phyloP scores from a whole-genome alignment of 2,329 filamentous ascomycete genomes.

The Paecilomyces niveus region DNA sequence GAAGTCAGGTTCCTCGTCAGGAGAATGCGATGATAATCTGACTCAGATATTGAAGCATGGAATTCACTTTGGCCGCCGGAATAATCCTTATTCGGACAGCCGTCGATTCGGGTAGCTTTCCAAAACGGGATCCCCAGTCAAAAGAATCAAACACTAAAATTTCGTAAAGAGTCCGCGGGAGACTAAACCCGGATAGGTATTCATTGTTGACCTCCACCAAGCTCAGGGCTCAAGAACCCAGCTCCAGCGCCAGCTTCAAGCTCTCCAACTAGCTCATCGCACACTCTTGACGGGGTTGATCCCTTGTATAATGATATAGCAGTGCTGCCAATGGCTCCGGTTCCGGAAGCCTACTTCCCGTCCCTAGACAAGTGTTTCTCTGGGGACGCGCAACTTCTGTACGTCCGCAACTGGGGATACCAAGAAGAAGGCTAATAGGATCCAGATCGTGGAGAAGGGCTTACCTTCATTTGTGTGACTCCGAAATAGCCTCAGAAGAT shows the following conservation, averaged over 20 bases:
- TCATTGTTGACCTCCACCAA: slow-evolving; percentile 26
- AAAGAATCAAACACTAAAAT: slow-evolving; percentile 1
- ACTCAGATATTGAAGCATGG: background rate
- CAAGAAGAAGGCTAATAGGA: slow-evolving; percentile 14
- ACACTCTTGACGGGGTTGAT: slow-evolving; percentile 3
- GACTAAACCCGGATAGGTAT: slow-evolving; percentile 30
- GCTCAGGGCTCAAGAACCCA: slow-evolving; percentile 20
- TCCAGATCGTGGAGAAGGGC: slow-evolving; percentile 54
- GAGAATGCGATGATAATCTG: background rate
- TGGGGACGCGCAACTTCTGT: slow-evolving; percentile 75
- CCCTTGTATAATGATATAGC: slow-evolving; percentile 31
- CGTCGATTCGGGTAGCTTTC: slow-evolving; percentile 7
- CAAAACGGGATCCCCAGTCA: slow-evolving; percentile 8
- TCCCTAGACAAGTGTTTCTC: slow-evolving; percentile 78
- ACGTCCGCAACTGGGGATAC: slow-evolving; percentile 16
- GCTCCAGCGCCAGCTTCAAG: slow-evolving; percentile 17
- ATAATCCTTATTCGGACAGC: background rate
- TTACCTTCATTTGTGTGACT: slow-evolving; percentile 45
- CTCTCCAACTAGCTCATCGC: slow-evolving; percentile 8
- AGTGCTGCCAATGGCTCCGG: slow-evolving; percentile 56
- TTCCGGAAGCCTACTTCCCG: slow-evolving; percentile 71
- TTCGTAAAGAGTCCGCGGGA: slow-evolving; percentile 11
- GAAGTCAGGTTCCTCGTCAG: background rate
- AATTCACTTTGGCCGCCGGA: background rate
- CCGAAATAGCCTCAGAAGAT: slow-evolving; percentile 41